Conservation (phyloP, 257 asterid species). For the Ophiorrhiza pumila region DNA sequence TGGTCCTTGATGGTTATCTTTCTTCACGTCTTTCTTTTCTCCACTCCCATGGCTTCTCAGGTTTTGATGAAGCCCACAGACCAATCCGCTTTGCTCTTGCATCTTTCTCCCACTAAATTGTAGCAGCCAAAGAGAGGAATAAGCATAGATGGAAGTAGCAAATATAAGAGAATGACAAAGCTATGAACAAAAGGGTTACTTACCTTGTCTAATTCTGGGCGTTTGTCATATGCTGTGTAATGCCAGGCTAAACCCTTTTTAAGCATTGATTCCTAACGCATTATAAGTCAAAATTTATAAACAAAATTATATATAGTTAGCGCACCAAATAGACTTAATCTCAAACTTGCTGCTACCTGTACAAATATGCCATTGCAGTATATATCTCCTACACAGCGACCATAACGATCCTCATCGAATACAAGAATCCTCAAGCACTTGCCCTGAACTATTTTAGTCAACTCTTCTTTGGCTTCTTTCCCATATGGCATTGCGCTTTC, state of each 20-base stretch:
- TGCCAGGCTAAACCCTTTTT: conserved; percentile 97
- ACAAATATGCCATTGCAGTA: conserved; percentile 86
- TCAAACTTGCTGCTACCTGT: conserved; percentile 51
- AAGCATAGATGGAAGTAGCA: too few species aligned
- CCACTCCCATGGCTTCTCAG: conserved; percentile 99
- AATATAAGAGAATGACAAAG: background rate
- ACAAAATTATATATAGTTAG: too few species aligned
- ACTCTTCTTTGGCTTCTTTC: conserved; percentile 70
- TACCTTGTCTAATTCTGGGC: conserved; percentile 75
- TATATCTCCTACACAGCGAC: conserved; percentile 76
- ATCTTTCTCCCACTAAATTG: conserved; percentile 76
- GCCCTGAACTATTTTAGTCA: conserved; percentile 54
- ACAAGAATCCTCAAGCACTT: conserved; percentile 63
- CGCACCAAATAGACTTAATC: background rate
- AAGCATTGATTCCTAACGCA: conserved; percentile 70
- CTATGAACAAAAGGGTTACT: conserved; percentile 24
- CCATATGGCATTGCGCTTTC: conserved; percentile 91
- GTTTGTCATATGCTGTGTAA: conserved; percentile 73
- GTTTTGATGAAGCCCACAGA: conserved; percentile 69
- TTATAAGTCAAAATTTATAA: background rate
- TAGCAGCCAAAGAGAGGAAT: background rate
- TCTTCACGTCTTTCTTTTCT: conserved; percentile 79
- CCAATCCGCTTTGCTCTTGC: conserved; percentile 79
- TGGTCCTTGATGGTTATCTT: conserved; percentile 25
- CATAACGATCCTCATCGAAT: conserved; percentile 77